Base-by-base conservation (phyloP, 768 basidiomycete species). In the Termitomyces sp. region DNA sequence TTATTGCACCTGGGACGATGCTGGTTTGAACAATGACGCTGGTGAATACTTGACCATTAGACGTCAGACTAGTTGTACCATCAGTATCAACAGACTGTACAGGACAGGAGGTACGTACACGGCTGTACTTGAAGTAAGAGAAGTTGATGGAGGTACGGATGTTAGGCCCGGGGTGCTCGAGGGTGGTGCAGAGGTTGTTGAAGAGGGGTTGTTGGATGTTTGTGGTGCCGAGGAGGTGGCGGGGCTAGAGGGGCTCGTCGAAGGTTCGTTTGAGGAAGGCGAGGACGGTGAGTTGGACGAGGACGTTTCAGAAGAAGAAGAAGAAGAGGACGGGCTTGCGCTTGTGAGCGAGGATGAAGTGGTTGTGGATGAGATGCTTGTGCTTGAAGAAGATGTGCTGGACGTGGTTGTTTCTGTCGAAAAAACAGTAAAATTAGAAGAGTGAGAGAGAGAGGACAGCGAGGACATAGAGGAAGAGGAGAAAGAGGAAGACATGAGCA, bases 1-100 rank as follows among this genome's bases (percentile, higher is more conserved):
- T 53, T 19, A 55, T 58, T 7, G 61, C 37, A 1, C 70, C 35
- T 10, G 35, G 48, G 19, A 34, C 57, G 38, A 69, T 15, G 30
- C 66, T 63, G 22, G 64, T 64, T 37, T 37, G 2, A 38, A 37
- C 3, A n/a, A 46, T n/a, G 12, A 46, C 19, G 1, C n/a, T 46
- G 11, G 45, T 46, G 7, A 46, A 19, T 1, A 37, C 5, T 35
- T 38, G 48, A 2, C 48, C 35, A n/a, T 49, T 24, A 5, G 48
- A 49, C 10, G 48, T 49, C 6, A 35, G 8, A 17, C 47, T 48
- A 5, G 26, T 12, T 14, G 17, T n/a, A n/a, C n/a, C n/a, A n/a
- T 8, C 21, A 14, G 0, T 8, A 12, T 43, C 4, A 6, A 21
- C 3, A 21, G 21, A 4, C 12, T 8, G 11, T 35, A 35, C 17